Percentiles rank a stretch among this genome's conserved stretches.
Evolutionary conservation across 805 yeast species (phyloP).

Genomic region (Yamadazyma akitaensis): DNA sequence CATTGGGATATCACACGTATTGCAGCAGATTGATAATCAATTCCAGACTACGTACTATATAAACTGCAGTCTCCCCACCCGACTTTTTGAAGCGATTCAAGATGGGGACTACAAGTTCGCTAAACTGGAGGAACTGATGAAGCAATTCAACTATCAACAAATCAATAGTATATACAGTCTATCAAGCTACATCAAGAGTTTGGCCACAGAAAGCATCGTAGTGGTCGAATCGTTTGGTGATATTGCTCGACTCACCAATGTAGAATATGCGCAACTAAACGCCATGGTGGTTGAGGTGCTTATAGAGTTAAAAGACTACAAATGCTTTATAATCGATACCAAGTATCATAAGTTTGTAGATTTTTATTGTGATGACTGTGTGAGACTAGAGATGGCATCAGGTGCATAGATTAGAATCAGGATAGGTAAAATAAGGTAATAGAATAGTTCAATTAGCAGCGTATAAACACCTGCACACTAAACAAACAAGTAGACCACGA

Average conservation of each 20-base stretch:
- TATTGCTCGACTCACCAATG: constrained; percentile 7
- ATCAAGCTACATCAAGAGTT: background rate
- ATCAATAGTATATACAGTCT: constrained; percentile 8
- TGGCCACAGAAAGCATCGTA: background rate
- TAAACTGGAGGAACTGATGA: constrained; percentile 8
- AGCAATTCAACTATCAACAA: constrained; percentile 13
- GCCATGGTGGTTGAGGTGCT: constrained; percentile 11
- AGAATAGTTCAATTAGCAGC: too few relatives aligned
- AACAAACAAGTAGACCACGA: too few relatives aligned
- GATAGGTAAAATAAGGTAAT: too few relatives aligned
- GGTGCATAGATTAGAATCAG: too few relatives aligned
- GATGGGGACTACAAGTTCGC: constrained; percentile 3
- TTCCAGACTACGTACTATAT: constrained; percentile 8
- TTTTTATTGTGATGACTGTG: constrained; percentile 4
- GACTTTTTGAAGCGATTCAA: constrained; percentile 8
- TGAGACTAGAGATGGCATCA: background rate
- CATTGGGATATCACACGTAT: constrained; percentile 3
- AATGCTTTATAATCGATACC: constrained; percentile 7
- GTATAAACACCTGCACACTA: too few relatives aligned
- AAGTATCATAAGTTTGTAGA: constrained; percentile 6
- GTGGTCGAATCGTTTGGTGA: constrained; percentile 13
- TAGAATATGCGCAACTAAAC: constrained; percentile 10
- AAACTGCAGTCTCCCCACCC: constrained; percentile 15
- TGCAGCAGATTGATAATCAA: constrained; percentile 2
- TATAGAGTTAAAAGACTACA: constrained; percentile 5